phyloP scores from a whole-genome alignment of 1,284 basidiomycete species.

The Cutaneotrichosporon sp. region DNA sequence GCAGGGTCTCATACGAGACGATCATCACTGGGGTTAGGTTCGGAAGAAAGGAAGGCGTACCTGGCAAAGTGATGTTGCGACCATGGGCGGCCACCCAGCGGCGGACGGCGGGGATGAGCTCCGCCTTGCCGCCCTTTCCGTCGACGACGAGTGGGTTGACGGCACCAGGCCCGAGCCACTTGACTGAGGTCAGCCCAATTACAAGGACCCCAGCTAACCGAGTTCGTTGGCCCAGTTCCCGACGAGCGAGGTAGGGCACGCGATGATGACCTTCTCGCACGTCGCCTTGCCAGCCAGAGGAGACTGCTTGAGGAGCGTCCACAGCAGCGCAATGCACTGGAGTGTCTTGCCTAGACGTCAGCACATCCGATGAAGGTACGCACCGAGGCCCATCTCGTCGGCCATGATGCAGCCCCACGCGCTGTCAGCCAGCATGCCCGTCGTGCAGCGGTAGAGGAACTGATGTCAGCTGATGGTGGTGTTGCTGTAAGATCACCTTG shows the following conservation, averaged over 20 bases:
- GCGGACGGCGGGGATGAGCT: slow-evolving; percentile 71
- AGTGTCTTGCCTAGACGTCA: slow-evolving; percentile 67
- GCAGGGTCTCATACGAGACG: slow-evolving; percentile 95
- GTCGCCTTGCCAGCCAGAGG: slow-evolving; percentile 79
- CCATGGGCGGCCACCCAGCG: slow-evolving; percentile 85
- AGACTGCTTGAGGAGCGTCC: slow-evolving; percentile 97
- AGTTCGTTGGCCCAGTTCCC: slow-evolving; percentile 99
- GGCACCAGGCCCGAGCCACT: slow-evolving; percentile 87
- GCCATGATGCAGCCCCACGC: slow-evolving; percentile 99
- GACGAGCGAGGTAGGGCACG: slow-evolving; percentile 93
- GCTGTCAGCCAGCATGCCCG: slow-evolving; percentile 85
- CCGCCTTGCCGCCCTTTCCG: slow-evolving; percentile 81
- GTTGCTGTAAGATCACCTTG: slow-evolving; percentile 62
- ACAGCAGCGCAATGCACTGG: slow-evolving; percentile 93
- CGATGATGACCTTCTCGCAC: slow-evolving; percentile 97
- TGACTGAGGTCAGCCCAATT: slow-evolving; percentile 58
- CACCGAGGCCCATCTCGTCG: slow-evolving; percentile 95
- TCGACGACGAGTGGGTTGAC: slow-evolving; percentile 80
- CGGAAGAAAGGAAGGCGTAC: slow-evolving; percentile 53
- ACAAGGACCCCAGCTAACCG: slow-evolving; percentile 55
- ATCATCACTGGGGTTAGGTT: slow-evolving; percentile 77
- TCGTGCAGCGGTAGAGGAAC: slow-evolving; percentile 94
- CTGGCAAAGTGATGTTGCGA: slow-evolving; percentile 82
- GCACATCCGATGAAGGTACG: slow-evolving; percentile 17
- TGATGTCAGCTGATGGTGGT: slow-evolving; percentile 28